These are phyloP conservation scores for Hypseocharis bilobata DNA, from an alignment of 441 rosid genomes.

Conservation along the genomic window DNA sequence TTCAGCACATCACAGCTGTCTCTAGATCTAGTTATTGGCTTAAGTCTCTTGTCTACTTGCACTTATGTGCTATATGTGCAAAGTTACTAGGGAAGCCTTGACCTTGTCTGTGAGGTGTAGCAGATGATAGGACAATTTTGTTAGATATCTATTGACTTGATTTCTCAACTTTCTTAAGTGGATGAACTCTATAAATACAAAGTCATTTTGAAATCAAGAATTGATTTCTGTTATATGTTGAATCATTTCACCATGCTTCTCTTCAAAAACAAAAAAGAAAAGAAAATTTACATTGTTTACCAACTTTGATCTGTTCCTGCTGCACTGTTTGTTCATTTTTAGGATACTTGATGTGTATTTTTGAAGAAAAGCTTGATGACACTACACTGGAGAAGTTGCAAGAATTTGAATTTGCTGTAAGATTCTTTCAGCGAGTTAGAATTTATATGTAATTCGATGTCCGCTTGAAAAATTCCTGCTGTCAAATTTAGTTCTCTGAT, in stretches of 20 bases:
- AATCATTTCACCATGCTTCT: slow-evolving; percentile 1
- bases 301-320: slow-evolving; percentile 3
- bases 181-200: background rate
- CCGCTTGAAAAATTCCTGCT: slow-evolving; percentile 17
- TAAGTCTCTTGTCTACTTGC: background rate
- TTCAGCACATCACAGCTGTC: background rate
- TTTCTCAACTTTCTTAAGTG: background rate
- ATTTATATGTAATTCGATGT: slow-evolving; percentile 10
- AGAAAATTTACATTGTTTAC: background rate
- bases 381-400: slow-evolving; percentile 37
- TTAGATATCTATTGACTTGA: too few species aligned
- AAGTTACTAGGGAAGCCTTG: background rate
- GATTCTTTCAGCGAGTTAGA: slow-evolving; percentile 16
- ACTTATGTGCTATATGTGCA: background rate
- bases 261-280: background rate
- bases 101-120: background rate
- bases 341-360: slow-evolving; percentile 88
- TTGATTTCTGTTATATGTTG: background rate
- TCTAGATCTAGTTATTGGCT: background rate
- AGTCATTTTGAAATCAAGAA: background rate
- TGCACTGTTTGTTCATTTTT: slow-evolving; percentile 20
- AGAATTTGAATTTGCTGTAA: slow-evolving; percentile 71
- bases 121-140: too few species aligned
- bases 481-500: slow-evolving; percentile 57
- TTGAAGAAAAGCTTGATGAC: slow-evolving; percentile 63